Conservation (phyloP, 805 yeast genomes). For the Kluyveromyces siamensis region DNA sequence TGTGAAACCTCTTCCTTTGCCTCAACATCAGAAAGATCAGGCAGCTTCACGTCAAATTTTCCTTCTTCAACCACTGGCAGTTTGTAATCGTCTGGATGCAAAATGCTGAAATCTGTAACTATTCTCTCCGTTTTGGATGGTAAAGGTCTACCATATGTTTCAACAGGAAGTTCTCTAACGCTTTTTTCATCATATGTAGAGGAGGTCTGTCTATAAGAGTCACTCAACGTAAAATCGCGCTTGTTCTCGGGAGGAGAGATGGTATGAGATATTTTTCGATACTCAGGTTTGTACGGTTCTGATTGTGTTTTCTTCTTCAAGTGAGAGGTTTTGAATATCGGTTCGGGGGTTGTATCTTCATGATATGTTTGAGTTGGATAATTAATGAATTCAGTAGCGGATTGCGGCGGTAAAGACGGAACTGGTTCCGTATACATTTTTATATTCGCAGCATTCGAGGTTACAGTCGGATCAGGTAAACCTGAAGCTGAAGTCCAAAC, state of each 20-base stretch:
- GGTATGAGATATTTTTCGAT: slow-evolving; percentile 20
- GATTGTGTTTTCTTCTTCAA: slow-evolving; percentile 9
- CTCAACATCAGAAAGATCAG: background rate
- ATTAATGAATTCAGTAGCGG: background rate
- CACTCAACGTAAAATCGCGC: background rate
- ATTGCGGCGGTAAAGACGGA: background rate
- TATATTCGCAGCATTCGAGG: background rate
- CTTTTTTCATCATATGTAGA: slow-evolving; percentile 1
- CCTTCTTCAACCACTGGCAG: slow-evolving; percentile 19
- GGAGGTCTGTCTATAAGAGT: background rate
- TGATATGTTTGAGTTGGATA: background rate
- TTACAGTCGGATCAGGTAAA: background rate
- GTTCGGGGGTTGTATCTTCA: no score
- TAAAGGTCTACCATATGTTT: background rate
- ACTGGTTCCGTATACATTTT: background rate
- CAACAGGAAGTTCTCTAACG: slow-evolving; percentile 1
- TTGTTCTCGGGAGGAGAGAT: slow-evolving; percentile 11
- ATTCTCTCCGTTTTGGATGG: background rate
- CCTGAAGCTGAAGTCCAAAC: background rate
- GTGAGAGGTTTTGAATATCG: no score
- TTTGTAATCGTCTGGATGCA: slow-evolving; percentile 13
- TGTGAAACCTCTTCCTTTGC: background rate
- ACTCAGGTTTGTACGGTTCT: slow-evolving; percentile 19
- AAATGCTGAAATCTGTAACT: slow-evolving; percentile 8
- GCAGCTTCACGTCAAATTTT: slow-evolving; percentile 15